Base-by-base conservation (phyloP, 768 basidiomycete genomes). In the Leccinum truebloodii region DNA sequence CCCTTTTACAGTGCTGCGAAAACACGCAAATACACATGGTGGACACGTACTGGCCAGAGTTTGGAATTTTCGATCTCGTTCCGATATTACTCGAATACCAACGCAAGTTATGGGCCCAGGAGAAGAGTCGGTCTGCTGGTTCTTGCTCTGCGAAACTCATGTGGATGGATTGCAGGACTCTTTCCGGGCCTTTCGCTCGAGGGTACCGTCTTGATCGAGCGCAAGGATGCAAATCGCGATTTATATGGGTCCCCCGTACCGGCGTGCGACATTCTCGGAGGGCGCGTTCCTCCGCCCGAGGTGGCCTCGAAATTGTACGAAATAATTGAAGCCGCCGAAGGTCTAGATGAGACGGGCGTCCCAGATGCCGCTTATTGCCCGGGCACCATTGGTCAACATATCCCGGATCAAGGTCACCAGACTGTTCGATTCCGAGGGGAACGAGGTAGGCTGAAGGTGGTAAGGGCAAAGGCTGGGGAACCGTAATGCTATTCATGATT, bases 281-380 rank as follows among this genome's bases (percentile, higher is more conserved):
- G 96, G 39, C 88, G 89, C 20, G 95, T 98, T 1, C 96, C 96
- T 5, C 92, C 96, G n/a, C 96, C 96, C 0, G 96, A 98, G 77
- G 93, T 96, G 59, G 95, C 95, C 1, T 92, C 90, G 34, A 82
- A 83, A 64, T 73, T 98, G 64, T 98, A 98, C 75, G 96, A 98
- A 72, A 89, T 98, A 69, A 96, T 99, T 66, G 96, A 98, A 77
- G 90, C 93, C 37, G 94, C 94, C 8, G 94, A 95, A 75, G 95
- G 95, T 35, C 77, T 96, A 52, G 95, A 97, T 71, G 95, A 97
- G 78, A 77, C 79, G 0, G 87, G 87, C 3, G 76, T 96, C 22
- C 94, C 95, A 0, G 83, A 89, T 24, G 78, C 83, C 32, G 83
- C 92, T 3, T 97, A 93, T 71, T 86, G 95, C 28, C 95, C 95